These are phyloP conservation scores for Globisporangium canariense DNA, from an alignment of 352 stramenopile genomes.

Conservation along the genomic window DNA sequence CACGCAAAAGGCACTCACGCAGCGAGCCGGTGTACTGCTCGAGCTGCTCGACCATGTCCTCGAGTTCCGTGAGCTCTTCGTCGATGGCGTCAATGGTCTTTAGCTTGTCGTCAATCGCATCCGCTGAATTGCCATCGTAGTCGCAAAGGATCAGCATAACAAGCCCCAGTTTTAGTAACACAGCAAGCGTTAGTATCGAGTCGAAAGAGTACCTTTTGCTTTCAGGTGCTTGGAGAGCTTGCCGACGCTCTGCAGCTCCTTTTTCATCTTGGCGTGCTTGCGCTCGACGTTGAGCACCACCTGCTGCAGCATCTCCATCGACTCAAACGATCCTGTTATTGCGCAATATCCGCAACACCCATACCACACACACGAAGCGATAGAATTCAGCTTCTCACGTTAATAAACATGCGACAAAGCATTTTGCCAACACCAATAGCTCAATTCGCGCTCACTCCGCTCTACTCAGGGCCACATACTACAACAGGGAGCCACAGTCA, in stretches of 20 bases:
- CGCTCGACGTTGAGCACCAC: conserved; percentile 54
- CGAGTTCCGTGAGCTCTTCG: conserved; percentile 79
- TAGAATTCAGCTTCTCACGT: neutral
- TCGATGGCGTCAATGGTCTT: conserved; percentile 78
- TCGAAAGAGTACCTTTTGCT: conserved; percentile 43
- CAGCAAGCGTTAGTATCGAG: neutral
- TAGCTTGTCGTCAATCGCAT: conserved; percentile 70
- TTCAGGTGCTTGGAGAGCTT: conserved; percentile 70
- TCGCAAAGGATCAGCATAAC: neutral
- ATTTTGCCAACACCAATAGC: neutral
- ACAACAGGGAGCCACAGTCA: neutral
- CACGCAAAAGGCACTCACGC: conserved; percentile 30
- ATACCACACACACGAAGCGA: neutral
- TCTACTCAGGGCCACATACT: neutral
- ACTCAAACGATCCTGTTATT: conserved; percentile 67
- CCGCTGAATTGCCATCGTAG: conserved; percentile 22
- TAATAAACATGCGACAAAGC: neutral
- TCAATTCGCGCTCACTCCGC: neutral
- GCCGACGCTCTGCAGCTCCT: conserved; percentile 51
- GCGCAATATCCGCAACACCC: neutral
- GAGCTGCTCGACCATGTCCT: conserved; percentile 87
- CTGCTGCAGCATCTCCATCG: conserved; percentile 65
- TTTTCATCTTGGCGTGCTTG: conserved; percentile 66
- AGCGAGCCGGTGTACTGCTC: conserved; percentile 74
- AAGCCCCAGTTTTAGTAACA: neutral